These are phyloP conservation scores for Calocybe cyanea DNA, from an alignment of 768 basidiomycete genomes.

Conservation along the genomic window DNA sequence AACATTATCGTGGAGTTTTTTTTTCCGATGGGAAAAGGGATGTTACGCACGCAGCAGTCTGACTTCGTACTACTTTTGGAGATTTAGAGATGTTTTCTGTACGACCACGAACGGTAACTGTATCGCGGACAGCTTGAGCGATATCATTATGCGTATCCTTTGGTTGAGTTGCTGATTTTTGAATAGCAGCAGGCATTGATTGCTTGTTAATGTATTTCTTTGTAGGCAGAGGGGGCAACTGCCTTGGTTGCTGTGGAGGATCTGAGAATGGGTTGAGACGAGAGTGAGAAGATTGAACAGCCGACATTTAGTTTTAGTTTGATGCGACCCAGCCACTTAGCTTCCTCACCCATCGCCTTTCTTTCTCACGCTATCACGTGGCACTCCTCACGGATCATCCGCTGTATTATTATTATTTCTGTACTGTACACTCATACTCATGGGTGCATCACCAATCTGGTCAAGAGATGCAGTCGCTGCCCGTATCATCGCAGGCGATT, in stretches of 20 bases:
- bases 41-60: slow-evolving; percentile 48
- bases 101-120: slow-evolving; percentile 50
- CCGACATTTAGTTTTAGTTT: slow-evolving; percentile 31
- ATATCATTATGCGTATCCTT: slow-evolving; percentile 39
- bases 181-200: slow-evolving; percentile 28
- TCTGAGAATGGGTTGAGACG: slow-evolving; percentile 53
- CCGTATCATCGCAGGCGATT: slow-evolving; percentile 72
- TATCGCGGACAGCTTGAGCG: slow-evolving; percentile 65
- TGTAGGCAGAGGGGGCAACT: slow-evolving; percentile 34
- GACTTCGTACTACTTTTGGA: slow-evolving; percentile 53
- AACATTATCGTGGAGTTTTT: no score
- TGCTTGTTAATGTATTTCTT: slow-evolving; percentile 19
- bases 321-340: no score
- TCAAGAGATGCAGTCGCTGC: slow-evolving; percentile 52
- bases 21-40: no score
- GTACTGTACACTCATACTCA: slow-evolving; percentile 11
- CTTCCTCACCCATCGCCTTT: no score
- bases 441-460: slow-evolving; percentile 28
- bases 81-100: slow-evolving; percentile 37
- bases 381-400: no score
- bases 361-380: no score
- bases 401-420: no score
- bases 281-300: slow-evolving; percentile 27
- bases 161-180: slow-evolving; percentile 24
- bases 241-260: slow-evolving; percentile 21